A percentile compares a stretch with the other conserved stretches of the same genome.
phyloP scores from a whole-genome alignment of 1,284 basidiomycete species.

The Leccinum pachyderme region DNA sequence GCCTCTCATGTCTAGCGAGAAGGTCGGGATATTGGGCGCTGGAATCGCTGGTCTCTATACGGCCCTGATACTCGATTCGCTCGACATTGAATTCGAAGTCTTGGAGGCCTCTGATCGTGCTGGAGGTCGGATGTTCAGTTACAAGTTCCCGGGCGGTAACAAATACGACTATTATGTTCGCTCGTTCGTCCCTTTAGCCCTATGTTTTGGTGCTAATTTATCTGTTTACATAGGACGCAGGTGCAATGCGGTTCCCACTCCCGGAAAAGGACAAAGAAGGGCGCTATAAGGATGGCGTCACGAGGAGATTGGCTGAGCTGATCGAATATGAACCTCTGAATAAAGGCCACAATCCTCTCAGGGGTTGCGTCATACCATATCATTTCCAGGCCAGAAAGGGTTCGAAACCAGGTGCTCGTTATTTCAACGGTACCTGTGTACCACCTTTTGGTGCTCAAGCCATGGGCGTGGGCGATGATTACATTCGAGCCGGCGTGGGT shows the following conservation, averaged over 20 bases:
- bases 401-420: slow-evolving; percentile 9
- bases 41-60: slow-evolving; percentile 39
- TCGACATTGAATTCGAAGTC: slow-evolving; percentile 35
- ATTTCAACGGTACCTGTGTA: slow-evolving; percentile 14
- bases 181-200: not conserved
- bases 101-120: slow-evolving; percentile 29
- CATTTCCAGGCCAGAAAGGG: slow-evolving; percentile 1
- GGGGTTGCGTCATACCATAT: slow-evolving; percentile 12
- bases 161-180: slow-evolving; percentile 22
- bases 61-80: slow-evolving; percentile 35
- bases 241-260: slow-evolving; percentile 34
- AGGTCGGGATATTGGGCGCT: slow-evolving; percentile 21
- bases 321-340: slow-evolving; percentile 19
- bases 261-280: slow-evolving; percentile 16
- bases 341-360: slow-evolving; percentile 8
- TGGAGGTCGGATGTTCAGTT: slow-evolving; percentile 37
- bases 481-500: slow-evolving; percentile 12
- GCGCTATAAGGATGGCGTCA: slow-evolving; percentile 23
- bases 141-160: slow-evolving; percentile 25
- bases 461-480: slow-evolving; percentile 11
- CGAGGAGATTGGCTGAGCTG: slow-evolving; percentile 33
- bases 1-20: not conserved
- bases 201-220: not conserved
- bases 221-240: slow-evolving; percentile 20
- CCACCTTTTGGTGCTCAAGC: slow-evolving; percentile 11